phyloP scores from a whole-genome alignment of 2,329 filamentous ascomycete species.

The Aciculosporium take region DNA sequence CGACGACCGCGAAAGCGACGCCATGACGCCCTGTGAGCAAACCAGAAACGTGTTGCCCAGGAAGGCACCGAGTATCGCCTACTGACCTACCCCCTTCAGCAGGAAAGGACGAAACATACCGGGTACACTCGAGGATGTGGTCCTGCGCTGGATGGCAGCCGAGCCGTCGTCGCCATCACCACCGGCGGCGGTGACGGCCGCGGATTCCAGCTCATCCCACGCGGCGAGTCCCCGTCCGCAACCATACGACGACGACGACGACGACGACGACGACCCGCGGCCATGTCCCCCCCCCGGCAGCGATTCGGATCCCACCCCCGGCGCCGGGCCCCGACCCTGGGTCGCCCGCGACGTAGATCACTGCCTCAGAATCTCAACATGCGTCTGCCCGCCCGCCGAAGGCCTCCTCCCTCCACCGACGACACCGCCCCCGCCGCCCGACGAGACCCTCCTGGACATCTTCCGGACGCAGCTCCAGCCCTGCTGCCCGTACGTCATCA shows the following conservation, averaged over 20 bases:
- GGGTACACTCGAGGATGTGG: not conserved
- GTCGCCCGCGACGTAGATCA: not conserved
- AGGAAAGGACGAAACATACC: not conserved
- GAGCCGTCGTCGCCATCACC: too few relatives aligned
- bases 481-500: not conserved
- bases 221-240: not conserved
- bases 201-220: not conserved
- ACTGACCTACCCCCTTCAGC: not conserved
- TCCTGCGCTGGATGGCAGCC: not conserved
- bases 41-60: too few relatives aligned
- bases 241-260: too few relatives aligned
- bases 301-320: not conserved
- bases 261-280: not conserved
- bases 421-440: not conserved
- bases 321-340: not conserved
- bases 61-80: not conserved
- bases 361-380: not conserved
- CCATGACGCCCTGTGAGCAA: not conserved
- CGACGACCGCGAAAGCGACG: not conserved
- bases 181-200: too few relatives aligned
- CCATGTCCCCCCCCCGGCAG: not conserved
- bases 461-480: not conserved
- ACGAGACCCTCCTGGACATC: not conserved
- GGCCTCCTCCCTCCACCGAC: too few relatives aligned
- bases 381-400: not conserved